Base-by-base conservation (phyloP, 148 eudicot genomes). In the Talinum fruticosum region DNA sequence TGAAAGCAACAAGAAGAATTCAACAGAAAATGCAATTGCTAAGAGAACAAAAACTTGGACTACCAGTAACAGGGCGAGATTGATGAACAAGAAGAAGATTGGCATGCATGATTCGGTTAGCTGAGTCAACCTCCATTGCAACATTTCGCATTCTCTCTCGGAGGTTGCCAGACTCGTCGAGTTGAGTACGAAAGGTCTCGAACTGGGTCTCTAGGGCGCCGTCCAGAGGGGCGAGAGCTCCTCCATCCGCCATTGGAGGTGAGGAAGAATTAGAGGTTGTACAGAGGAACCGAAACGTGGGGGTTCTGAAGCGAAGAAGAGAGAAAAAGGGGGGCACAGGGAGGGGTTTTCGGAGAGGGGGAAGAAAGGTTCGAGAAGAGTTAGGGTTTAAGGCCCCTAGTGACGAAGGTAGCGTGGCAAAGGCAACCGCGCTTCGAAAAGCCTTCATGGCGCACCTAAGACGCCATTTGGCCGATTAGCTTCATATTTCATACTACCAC, bases 1-100 rank as follows among this genome's bases (percentile, higher is more conserved):
- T 8, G 16, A 69, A 21, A 66, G 19, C 57, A 67, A 73, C 38
- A 8, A n/a, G 6, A 70, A 29, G 2, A 18, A 41, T 10, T 28
- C 2, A 47, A 16, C 51, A 5, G 18, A n/a, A 34, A 73, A 32
- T 37, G 2, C 12, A 1, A 23, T 47, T 12, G 34, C 10, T 24
- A 68, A 24, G 21, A 45, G 64, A 23, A 6, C 16, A 28, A 64
- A 75, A 33, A 34, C 35, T 16, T 6, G 26, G 54, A 38, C 19
- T 83, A 96, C 97, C 99, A 37, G 88, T 53, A 29, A 91, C 29
- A 33, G 99, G 95, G 44, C 94, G 86, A 76, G 97, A 90, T 35
- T 93, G 99, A 75, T 96, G 99, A 81, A 91, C 90, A 15, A 90
- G 90, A 34, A 96, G 91, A 37, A 96, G 87, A 71, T 82, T 70